Evolutionary conservation across 805 yeast genomes (phyloP).

Genomic region (Priceomyces fermenticarens): DNA sequence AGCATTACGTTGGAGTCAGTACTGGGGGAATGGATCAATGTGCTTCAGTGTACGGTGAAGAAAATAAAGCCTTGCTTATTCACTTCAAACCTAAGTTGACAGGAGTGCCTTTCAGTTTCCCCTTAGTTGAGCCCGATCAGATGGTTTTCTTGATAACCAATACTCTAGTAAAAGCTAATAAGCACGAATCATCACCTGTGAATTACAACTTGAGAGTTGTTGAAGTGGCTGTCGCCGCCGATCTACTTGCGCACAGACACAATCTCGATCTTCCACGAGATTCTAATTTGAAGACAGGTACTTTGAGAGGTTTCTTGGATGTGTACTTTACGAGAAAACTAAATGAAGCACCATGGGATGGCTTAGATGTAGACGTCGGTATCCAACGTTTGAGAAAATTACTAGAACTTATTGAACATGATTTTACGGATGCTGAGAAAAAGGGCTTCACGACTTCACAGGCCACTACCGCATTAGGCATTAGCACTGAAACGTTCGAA

Average conservation of each 20-base stretch:
- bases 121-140: constrained; percentile 38
- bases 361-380: constrained; percentile 42
- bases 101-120: constrained; percentile 55
- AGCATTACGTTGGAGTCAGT: constrained; percentile 70
- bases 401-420: constrained; percentile 41
- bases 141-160: constrained; percentile 61
- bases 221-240: constrained; percentile 68
- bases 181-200: constrained; percentile 65
- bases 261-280: constrained; percentile 42
- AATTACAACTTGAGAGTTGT: constrained; percentile 71
- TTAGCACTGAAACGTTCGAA: constrained; percentile 42
- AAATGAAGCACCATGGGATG: constrained; percentile 39
- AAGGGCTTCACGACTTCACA: constrained; percentile 52
- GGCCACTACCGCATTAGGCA: constrained; percentile 42
- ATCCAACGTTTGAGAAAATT: constrained; percentile 36
- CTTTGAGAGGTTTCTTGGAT: constrained; percentile 63
- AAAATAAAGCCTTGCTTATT: constrained; percentile 54
- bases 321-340: constrained; percentile 37
- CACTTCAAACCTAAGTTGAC: constrained; percentile 57
- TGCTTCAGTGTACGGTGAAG: constrained; percentile 65
- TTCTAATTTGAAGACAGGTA: constrained; percentile 55
- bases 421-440: constrained; percentile 29
- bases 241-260: constrained; percentile 49
- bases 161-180: constrained; percentile 59
- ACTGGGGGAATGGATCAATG: constrained; percentile 83